Percentiles rank a stretch among this genome's conserved stretches.
phyloP scores from a whole-genome alignment of 2,329 filamentous ascomycete genomes.

The Orbilia javanica region DNA sequence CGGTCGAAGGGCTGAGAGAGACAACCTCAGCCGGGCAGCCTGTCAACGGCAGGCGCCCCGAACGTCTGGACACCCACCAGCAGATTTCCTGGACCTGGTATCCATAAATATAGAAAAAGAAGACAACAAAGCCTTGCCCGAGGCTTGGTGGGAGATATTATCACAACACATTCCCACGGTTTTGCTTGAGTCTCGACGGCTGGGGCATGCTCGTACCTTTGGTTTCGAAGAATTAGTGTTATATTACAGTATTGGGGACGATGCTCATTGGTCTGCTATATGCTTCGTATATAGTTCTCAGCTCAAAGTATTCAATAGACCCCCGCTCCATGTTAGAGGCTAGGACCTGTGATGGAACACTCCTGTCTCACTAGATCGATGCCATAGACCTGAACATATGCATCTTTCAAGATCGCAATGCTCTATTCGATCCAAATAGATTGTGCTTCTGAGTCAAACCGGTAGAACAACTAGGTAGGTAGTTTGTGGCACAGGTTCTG shows the following conservation, averaged over 20 bases:
- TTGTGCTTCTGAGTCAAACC: neutral
- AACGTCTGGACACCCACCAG: neutral
- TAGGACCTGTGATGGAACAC: neutral
- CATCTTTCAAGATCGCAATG: neutral
- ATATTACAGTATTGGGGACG: too few species aligned
- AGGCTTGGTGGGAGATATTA: slow-evolving; percentile 31
- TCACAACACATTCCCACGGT: slow-evolving; percentile 43
- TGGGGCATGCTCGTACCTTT: neutral
- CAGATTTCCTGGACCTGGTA: neutral
- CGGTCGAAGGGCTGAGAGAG: slow-evolving; percentile 5
- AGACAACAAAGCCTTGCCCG: slow-evolving; percentile 1
- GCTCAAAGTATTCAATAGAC: neutral
- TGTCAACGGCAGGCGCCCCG: slow-evolving; percentile 14
- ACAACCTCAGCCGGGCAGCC: slow-evolving; percentile 18
- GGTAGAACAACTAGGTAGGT: neutral
- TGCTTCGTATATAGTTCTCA: neutral
- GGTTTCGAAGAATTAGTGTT: neutral
- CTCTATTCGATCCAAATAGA: neutral
- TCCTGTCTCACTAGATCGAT: slow-evolving; percentile 13
- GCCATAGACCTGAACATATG: neutral
- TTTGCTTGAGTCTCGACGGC: neutral
- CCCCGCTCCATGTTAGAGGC: neutral
- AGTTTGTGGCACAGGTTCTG: neutral
- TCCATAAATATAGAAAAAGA: slow-evolving; percentile 3
- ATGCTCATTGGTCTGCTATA: too few species aligned